phyloP scores from a whole-genome alignment of 2,329 filamentous ascomycete genomes.

The Ophiocordyceps camponoti-saundersi region DNA sequence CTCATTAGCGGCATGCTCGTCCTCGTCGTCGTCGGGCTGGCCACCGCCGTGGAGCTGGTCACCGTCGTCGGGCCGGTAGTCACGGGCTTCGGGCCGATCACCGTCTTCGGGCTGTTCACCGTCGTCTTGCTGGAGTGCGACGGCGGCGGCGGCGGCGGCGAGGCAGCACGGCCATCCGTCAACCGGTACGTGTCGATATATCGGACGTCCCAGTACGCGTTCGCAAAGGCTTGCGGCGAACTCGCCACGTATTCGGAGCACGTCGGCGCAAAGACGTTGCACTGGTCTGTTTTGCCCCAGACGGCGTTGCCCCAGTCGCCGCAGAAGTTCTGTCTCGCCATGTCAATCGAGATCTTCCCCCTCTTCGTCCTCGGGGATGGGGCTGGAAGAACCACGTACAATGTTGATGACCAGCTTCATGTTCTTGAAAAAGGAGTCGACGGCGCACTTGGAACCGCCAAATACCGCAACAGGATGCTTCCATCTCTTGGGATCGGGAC shows the following conservation, averaged over 20 bases:
- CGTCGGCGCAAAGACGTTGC: slow-evolving; percentile 21
- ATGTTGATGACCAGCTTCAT: slow-evolving; percentile 62
- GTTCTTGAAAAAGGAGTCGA: slow-evolving; percentile 46
- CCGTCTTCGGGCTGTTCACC: not conserved
- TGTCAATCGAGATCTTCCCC: not conserved
- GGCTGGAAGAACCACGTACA: slow-evolving; percentile 11
- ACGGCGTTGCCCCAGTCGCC: slow-evolving; percentile 49
- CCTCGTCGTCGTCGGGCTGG: not conserved
- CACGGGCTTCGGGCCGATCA: not conserved
- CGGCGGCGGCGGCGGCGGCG: not conserved
- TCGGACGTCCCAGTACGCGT: slow-evolving; percentile 34
- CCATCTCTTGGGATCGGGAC: slow-evolving; percentile 50
- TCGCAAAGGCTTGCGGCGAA: slow-evolving; percentile 24
- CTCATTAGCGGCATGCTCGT: no score
- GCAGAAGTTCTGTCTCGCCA: slow-evolving; percentile 44
- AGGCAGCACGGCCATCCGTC: slow-evolving; percentile 1
- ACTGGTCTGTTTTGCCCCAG: slow-evolving; percentile 23
- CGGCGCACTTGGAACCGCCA: slow-evolving; percentile 45
- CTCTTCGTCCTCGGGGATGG: not conserved
- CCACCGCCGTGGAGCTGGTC: not conserved
- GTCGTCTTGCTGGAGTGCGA: not conserved
- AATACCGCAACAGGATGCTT: slow-evolving; percentile 53
- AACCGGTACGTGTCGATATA: slow-evolving; percentile 30
- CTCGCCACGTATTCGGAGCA: slow-evolving; percentile 28
- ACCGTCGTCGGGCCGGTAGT: not conserved